Conservation (phyloP, 176 grass and related monocot genomes). For the Dendrocalamus sinicus region DNA sequence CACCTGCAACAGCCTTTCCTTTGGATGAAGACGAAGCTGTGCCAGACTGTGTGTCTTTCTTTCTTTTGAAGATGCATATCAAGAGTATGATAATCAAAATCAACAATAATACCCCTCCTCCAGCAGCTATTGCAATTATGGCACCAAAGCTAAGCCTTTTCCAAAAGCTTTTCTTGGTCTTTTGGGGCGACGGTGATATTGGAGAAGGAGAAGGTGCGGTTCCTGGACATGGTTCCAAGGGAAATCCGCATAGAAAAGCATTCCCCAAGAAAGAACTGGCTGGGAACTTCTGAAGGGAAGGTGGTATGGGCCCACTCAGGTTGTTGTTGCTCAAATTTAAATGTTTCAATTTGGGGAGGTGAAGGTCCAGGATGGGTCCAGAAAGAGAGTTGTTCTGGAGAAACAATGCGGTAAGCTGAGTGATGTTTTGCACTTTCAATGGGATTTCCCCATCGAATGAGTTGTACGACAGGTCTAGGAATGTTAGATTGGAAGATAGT, state of each 20-base stretch:
- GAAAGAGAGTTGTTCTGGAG: constrained; percentile 94
- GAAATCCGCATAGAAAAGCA: constrained; percentile 76
- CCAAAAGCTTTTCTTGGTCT: constrained; percentile 56
- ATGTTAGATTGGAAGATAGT: constrained; percentile 68
- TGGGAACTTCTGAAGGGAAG: constrained; percentile 74
- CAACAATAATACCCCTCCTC: constrained; percentile 58
- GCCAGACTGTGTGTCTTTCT: constrained; percentile 39
- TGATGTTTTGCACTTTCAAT: constrained; percentile 67
- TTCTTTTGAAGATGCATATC: constrained; percentile 75
- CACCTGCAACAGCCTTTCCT: constrained; percentile 69
- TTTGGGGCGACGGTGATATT: constrained; percentile 35
- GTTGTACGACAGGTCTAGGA: constrained; percentile 91
- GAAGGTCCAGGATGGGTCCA: constrained; percentile 74
- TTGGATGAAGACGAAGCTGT: constrained; percentile 57
- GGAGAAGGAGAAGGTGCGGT: constrained; percentile 66
- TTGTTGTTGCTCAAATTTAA: constrained; percentile 96
- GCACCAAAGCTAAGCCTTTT: constrained; percentile 50
- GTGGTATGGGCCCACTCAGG: constrained; percentile 79
- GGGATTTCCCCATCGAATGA: constrained; percentile 79
- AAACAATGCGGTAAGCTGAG: constrained; percentile 69
- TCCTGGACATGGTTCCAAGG: constrained; percentile 66
- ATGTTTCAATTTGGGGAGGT: constrained; percentile 61
- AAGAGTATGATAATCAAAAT: constrained; percentile 70
- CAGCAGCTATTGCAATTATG: constrained; percentile 71
- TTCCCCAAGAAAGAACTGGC: constrained; percentile 79